Evolutionary conservation across 805 yeast species (phyloP).

Genomic region (Lipomyces chichibuensis): DNA sequence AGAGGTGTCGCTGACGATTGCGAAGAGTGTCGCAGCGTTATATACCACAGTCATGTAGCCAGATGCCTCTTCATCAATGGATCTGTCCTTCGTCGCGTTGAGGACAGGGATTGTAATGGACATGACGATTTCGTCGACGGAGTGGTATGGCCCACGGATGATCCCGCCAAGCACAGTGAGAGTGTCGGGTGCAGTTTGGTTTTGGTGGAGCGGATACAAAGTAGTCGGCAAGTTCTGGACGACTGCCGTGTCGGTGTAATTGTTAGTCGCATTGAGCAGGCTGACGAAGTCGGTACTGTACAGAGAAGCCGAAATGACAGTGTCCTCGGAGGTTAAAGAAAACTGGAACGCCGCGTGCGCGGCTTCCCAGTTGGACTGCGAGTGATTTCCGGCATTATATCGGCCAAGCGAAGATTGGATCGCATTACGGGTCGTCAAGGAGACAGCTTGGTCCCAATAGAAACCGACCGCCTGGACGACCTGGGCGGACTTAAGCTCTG

Average conservation of each 20-base stretch:
- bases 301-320: slow-evolving; percentile 64
- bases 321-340: slow-evolving; percentile 64
- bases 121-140: slow-evolving; percentile 55
- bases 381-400: slow-evolving; percentile 72
- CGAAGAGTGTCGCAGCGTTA: slow-evolving; percentile 50
- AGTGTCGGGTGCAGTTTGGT: slow-evolving; percentile 51
- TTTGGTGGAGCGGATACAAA: slow-evolving; percentile 56
- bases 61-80: slow-evolving; percentile 59
- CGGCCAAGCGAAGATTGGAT: slow-evolving; percentile 63
- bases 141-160: slow-evolving; percentile 67
- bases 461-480: slow-evolving; percentile 66
- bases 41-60: slow-evolving; percentile 71
- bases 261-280: slow-evolving; percentile 52
- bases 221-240: slow-evolving; percentile 37
- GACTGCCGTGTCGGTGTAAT: slow-evolving; percentile 44
- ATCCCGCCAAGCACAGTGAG: slow-evolving; percentile 52
- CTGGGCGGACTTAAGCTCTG: slow-evolving; percentile 81
- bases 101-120: slow-evolving; percentile 79
- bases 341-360: slow-evolving; percentile 58
- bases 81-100: slow-evolving; percentile 69
- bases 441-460: slow-evolving; percentile 67
- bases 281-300: slow-evolving; percentile 62
- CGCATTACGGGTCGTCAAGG: slow-evolving; percentile 64
- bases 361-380: slow-evolving; percentile 52
- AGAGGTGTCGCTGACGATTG: slow-evolving; percentile 50